These are phyloP conservation scores for Ormosia semicastrata DNA, from an alignment of 306 rosid species.

Conservation along the genomic window DNA sequence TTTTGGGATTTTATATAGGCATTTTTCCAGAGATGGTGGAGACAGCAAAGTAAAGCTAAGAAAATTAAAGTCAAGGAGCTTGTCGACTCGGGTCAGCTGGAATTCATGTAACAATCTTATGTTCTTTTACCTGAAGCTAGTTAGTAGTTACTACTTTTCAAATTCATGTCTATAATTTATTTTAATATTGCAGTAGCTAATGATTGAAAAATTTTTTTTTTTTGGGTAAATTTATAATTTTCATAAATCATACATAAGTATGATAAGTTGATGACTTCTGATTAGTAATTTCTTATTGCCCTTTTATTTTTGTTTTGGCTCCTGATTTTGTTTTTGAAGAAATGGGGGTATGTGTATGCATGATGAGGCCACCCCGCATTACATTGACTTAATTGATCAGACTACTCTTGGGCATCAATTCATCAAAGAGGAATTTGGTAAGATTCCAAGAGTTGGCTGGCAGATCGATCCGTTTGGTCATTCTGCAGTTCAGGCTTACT, in stretches of 20 bases:
- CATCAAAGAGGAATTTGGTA: constrained; percentile 60
- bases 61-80: constrained; percentile 67
- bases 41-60: constrained; percentile 66
- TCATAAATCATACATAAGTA: background rate
- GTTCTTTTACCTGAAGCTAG: constrained; percentile 2
- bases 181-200: background rate
- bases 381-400: constrained; percentile 83
- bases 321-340: constrained; percentile 39
- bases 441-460: constrained; percentile 85
- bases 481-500: constrained; percentile 87
- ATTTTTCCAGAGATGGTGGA: constrained; percentile 91
- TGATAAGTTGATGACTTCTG: constrained; percentile 14
- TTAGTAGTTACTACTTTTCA: background rate
- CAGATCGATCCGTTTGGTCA: constrained; percentile 89
- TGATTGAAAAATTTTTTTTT: background rate
- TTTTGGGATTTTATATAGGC: constrained; percentile 39
- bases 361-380: constrained; percentile 85
- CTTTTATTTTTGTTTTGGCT: constrained; percentile 6
- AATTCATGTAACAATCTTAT: constrained; percentile 63
- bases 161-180: background rate
- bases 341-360: constrained; percentile 92
- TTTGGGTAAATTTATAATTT: background rate
- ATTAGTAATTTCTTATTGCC: background rate
- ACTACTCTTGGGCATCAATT: constrained; percentile 77
- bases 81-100: constrained; percentile 75